Base-by-base conservation (phyloP, 345 rosid genomes). In the Iberis pinnata region DNA sequence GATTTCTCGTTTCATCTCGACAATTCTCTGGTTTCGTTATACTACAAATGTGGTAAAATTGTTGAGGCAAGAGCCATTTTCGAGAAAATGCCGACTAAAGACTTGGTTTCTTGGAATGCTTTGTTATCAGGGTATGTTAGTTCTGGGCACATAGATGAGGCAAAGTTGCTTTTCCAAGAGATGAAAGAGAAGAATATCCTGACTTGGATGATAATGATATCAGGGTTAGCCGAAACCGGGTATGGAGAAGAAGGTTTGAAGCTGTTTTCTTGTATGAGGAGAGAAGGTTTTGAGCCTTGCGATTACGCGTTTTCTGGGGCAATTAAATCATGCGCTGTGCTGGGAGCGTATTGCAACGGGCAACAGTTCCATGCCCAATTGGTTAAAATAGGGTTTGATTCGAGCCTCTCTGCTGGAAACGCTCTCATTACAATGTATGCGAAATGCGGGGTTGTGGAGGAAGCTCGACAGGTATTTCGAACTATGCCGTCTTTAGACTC, bases 351-450 rank as follows among this genome's bases (percentile, higher is more conserved):
- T 47, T 18, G 60, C 56, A 63, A 45, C 10, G 74, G 74, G 17
- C 70, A 54, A 31, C 74, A 70, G 66, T 60, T 58, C 47, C 74
- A 70, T 41, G 49, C 70, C 8, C 70, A 70, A 2, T 17, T 70
- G 51, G 29, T 70, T 64, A 64, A 64, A 53, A 9, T 53, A 39
- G 74, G 74, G 31, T 70, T 64, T 53, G 70, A 53, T 27, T 64
- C 66, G 1, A 64, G 66, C 62, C 58, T 70, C 32, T 70, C 70
- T 29, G 61, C 70, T 0, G 70, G 52, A 39, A 70, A 70, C 49
- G 53, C 70, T 14, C 74, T 70, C n/a, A 70, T 70, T 44, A 70
- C 74, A 16, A 70, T 70, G 74, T 70, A 64, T 36, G 74, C 74
- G 4, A 70, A 49, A 47, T 70, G 74, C 3, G 74, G 74, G 12